A percentile compares a stretch with the other conserved stretches of the same genome.
These are phyloP conservation scores for Marchantia paleacea DNA, from an alignment of 225 moss, liverwort and hornwort species.

Conservation along the genomic window DNA sequence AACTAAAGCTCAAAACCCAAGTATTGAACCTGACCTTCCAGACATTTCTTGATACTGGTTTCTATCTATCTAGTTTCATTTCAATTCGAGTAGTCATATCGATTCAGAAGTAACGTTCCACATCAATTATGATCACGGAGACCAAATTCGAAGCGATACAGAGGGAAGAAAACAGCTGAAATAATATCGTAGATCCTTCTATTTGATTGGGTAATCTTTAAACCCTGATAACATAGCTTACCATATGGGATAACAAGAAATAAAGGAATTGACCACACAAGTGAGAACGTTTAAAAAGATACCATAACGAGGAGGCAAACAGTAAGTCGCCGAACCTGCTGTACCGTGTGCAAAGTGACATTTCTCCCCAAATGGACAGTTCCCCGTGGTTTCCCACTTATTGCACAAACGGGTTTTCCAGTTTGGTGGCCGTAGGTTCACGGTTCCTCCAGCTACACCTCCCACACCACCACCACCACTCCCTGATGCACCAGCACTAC, in stretches of 20 bases:
- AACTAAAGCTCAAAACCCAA: too few relatives aligned
- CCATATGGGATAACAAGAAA: not conserved
- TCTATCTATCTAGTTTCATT: too few relatives aligned
- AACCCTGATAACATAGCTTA: too few relatives aligned
- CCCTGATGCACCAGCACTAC: slow-evolving; percentile 39
- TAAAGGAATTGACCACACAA: not conserved
- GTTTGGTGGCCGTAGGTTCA: slow-evolving; percentile 67
- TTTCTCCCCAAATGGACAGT: slow-evolving; percentile 89
- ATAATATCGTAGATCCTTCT: too few relatives aligned
- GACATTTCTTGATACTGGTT: too few relatives aligned
- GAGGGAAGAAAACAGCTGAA: too few relatives aligned
- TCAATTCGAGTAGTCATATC: too few relatives aligned
- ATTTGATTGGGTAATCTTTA: too few relatives aligned
- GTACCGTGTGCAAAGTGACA: slow-evolving; percentile 96
- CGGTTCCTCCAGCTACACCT: slow-evolving; percentile 19
- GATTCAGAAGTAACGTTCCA: too few relatives aligned
- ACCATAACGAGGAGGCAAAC: not conserved
- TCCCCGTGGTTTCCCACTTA: slow-evolving; percentile 97
- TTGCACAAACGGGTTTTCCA: slow-evolving; percentile 98
- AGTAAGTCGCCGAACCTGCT: slow-evolving; percentile 58
- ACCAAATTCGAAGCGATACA: too few relatives aligned
- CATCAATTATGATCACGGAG: too few relatives aligned
- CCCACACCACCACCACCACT: slow-evolving; percentile 27
- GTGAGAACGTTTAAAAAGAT: not conserved
- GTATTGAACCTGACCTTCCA: too few relatives aligned